phyloP scores from a whole-genome alignment of 2,329 filamentous ascomycete species.

The Chrysoporthe deuterocubensis region DNA sequence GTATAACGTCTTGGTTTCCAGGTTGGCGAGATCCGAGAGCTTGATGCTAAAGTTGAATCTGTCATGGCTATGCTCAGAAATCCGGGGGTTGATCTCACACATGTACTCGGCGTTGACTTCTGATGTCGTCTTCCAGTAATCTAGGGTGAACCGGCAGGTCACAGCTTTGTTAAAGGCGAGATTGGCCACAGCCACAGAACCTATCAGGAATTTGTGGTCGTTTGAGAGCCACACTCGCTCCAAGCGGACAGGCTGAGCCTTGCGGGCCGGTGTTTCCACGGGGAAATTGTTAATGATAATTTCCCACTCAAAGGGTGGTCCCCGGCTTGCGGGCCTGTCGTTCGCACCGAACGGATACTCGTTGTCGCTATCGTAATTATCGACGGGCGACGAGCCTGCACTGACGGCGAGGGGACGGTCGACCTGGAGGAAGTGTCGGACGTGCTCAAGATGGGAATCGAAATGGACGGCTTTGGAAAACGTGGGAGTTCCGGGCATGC shows the following conservation, averaged over 20 bases:
- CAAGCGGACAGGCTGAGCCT: slow-evolving; percentile 71
- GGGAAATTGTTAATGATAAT: slow-evolving; percentile 86
- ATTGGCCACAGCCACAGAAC: slow-evolving; percentile 84
- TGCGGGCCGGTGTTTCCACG: slow-evolving; percentile 63
- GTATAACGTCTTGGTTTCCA: slow-evolving; percentile 90
- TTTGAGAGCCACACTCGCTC: slow-evolving; percentile 86
- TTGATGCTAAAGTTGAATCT: slow-evolving; percentile 95
- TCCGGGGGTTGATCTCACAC: slow-evolving; percentile 73
- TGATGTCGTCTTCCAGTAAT: slow-evolving; percentile 98
- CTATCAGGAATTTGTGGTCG: slow-evolving; percentile 86
- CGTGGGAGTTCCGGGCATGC: slow-evolving; percentile 96
- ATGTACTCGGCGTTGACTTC: slow-evolving; percentile 90
- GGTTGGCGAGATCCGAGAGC: slow-evolving; percentile 84
- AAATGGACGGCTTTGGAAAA: slow-evolving; percentile 99
- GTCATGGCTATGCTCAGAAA: slow-evolving; percentile 70
- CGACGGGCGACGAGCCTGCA: slow-evolving; percentile 87
- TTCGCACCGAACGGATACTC: slow-evolving; percentile 83
- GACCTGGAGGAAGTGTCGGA: slow-evolving; percentile 92
- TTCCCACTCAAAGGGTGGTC: slow-evolving; percentile 79
- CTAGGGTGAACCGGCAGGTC: slow-evolving; percentile 90
- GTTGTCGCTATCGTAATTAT: slow-evolving; percentile 81
- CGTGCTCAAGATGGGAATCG: slow-evolving; percentile 93
- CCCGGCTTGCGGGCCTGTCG: slow-evolving; percentile 48
- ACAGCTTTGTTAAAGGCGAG: slow-evolving; percentile 87
- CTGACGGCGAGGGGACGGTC: slow-evolving; percentile 96